These are phyloP conservation scores for Suhomyces guaymorum DNA, from an alignment of 1,139 yeast genomes.

Conservation along the genomic window DNA sequence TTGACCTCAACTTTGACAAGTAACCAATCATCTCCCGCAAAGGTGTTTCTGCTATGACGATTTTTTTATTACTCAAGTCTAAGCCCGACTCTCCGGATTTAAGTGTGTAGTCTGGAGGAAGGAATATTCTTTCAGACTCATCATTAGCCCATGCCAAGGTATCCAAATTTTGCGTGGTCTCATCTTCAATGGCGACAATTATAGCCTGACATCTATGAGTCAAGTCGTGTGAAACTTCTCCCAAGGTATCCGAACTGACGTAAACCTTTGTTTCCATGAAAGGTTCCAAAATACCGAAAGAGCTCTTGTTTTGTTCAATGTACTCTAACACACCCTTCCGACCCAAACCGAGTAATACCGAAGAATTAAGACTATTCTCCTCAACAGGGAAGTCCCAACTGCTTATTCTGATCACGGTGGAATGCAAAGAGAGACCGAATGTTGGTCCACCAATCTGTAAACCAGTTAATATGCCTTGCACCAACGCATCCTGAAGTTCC, in stretches of 20 bases:
- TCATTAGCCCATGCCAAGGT: slow-evolving; percentile 45
- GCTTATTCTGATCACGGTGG: slow-evolving; percentile 54
- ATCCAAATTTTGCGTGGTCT: slow-evolving; percentile 43
- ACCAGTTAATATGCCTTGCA: slow-evolving; percentile 67
- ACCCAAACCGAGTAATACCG: slow-evolving; percentile 32
- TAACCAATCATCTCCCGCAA: slow-evolving; percentile 90
- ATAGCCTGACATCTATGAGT: slow-evolving; percentile 69
- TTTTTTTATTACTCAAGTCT: slow-evolving; percentile 45
- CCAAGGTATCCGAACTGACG: slow-evolving; percentile 71
- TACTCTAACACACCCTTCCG: slow-evolving; percentile 39
- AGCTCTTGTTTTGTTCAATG: slow-evolving; percentile 28
- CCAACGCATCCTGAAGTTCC: slow-evolving; percentile 51
- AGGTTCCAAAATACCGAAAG: slow-evolving; percentile 74
- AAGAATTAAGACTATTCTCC: slow-evolving; percentile 27
- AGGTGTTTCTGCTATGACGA: slow-evolving; percentile 77
- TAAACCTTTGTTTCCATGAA: slow-evolving; percentile 76
- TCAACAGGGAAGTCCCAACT: slow-evolving; percentile 60
- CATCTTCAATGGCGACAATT: slow-evolving; percentile 65
- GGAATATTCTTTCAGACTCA: slow-evolving; percentile 52
- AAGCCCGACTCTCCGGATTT: slow-evolving; percentile 10
- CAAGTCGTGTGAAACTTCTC: slow-evolving; percentile 78
- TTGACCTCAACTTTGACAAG: slow-evolving; percentile 69
- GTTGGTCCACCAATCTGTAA: slow-evolving; percentile 77
- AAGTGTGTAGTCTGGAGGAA: slow-evolving; percentile 62
- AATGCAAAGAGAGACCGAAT: slow-evolving; percentile 64